phyloP scores from a whole-genome alignment of 371 early-diverging fungal genomes.

The Syncephalastrum sp. region DNA sequence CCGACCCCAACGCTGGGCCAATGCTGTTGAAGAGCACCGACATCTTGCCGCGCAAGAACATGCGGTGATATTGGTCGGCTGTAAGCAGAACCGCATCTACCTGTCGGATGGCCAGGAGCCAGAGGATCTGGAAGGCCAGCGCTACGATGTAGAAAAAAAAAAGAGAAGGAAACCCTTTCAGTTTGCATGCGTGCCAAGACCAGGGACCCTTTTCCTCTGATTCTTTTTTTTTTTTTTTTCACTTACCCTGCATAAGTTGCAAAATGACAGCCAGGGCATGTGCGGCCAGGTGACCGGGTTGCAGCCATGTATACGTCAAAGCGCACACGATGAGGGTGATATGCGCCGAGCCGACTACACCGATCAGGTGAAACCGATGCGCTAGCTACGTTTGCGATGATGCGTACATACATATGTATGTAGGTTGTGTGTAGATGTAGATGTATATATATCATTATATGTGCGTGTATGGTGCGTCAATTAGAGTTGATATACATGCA shows the following conservation, averaged over 20 bases:
- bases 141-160: constrained; percentile 1
- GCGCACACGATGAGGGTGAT: constrained; percentile 19
- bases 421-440: too few relatives aligned
- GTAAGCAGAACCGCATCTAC: constrained; percentile 14
- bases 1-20: constrained; percentile 19
- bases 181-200: not conserved
- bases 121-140: constrained; percentile 13
- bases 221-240: constrained; percentile 1
- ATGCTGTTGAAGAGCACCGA: constrained; percentile 19
- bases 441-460: too few relatives aligned
- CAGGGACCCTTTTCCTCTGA: not conserved
- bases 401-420: too few relatives aligned
- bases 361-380: not conserved
- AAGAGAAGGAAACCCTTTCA: constrained; percentile 1
- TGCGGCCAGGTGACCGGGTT: constrained; percentile 11
- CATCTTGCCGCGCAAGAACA: constrained; percentile 22
- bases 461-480: too few relatives aligned
- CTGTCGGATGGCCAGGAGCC: constrained; percentile 17
- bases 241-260: constrained; percentile 28
- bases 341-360: constrained; percentile 13
- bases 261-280: constrained; percentile 18
- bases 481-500: too few relatives aligned
- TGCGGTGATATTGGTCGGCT: constrained; percentile 17
- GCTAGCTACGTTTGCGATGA: too few relatives aligned
- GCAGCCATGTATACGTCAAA: constrained; percentile 24